Conservation (phyloP, 768 basidiomycete species). For the Tylopilus plumbeoviolaceoides region DNA sequence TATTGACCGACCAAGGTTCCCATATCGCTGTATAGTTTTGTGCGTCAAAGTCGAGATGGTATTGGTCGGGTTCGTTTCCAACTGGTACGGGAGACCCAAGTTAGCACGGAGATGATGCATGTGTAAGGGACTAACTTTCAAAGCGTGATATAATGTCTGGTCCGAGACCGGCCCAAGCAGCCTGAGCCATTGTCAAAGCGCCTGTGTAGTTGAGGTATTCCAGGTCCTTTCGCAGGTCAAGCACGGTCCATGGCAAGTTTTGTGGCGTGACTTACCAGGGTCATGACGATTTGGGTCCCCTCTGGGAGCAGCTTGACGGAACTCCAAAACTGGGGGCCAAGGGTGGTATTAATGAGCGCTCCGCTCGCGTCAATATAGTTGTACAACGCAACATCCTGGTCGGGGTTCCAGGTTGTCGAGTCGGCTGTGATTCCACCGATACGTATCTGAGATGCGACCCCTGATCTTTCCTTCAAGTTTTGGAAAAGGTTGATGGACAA, state of each 20-base stretch:
- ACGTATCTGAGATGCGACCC: constrained; percentile 42
- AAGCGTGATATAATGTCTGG: constrained; percentile 35
- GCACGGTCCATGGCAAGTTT: not conserved
- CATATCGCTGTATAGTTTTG: constrained; percentile 42
- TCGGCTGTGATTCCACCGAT: constrained; percentile 56
- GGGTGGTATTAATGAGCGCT: constrained; percentile 45
- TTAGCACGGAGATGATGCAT: not conserved
- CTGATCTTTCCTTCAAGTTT: constrained; percentile 43
- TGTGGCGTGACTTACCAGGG: constrained; percentile 32
- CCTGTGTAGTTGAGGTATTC: constrained; percentile 41
- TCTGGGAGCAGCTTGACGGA: constrained; percentile 40
- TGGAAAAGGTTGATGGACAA: constrained; percentile 43
- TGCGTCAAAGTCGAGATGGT: constrained; percentile 37
- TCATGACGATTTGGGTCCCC: constrained; percentile 46
- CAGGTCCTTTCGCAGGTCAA: constrained; percentile 35
- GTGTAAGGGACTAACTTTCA: constrained; percentile 35
- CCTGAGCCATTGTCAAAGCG: constrained; percentile 40
- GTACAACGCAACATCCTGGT: constrained; percentile 27
- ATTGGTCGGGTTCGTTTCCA: constrained; percentile 56
- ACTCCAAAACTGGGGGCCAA: constrained; percentile 49
- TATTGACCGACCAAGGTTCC: constrained; percentile 50
- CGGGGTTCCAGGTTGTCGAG: constrained; percentile 46
- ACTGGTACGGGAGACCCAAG: constrained; percentile 22
- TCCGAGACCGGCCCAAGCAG: constrained; percentile 37
- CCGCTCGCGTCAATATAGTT: constrained; percentile 45